phyloP scores from a whole-genome alignment of 2,329 filamentous ascomycete genomes.

The Thielaviopsis euricoi region DNA sequence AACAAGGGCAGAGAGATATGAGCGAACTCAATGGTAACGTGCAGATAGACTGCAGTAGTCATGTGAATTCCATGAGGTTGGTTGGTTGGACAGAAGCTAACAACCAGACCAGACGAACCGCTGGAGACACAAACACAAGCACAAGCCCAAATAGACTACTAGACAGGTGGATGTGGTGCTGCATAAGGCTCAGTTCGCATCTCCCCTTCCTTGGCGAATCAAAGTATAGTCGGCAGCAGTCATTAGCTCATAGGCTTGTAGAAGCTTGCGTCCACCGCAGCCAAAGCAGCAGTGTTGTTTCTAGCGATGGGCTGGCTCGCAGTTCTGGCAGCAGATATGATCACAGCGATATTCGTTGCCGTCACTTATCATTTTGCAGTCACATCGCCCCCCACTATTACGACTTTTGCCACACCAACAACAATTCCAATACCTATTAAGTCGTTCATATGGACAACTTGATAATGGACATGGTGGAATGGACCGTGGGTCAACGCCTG shows the following conservation, averaged over 20 bases:
- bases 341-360: constrained; percentile 32
- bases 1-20: too few species aligned
- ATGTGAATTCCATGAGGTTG: background rate
- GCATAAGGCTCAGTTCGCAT: background rate
- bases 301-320: constrained; percentile 25
- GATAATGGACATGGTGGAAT: constrained; percentile 28
- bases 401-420: constrained; percentile 39
- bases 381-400: constrained; percentile 33
- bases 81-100: background rate
- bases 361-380: constrained; percentile 35
- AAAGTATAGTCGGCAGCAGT: too few species aligned
- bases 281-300: background rate
- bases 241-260: too few species aligned
- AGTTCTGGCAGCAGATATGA: constrained; percentile 36
- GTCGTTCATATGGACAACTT: constrained; percentile 32
- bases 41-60: background rate
- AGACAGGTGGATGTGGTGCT: background rate
- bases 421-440: constrained; percentile 35
- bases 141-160: background rate
- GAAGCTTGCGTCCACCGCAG: too few species aligned
- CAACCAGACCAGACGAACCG: background rate
- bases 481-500: constrained; percentile 21
- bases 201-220: background rate
- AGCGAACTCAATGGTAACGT: too few species aligned
- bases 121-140: background rate